These are phyloP conservation scores for Linum tenue DNA, from an alignment of 345 rosid genomes.

Conservation along the genomic window DNA sequence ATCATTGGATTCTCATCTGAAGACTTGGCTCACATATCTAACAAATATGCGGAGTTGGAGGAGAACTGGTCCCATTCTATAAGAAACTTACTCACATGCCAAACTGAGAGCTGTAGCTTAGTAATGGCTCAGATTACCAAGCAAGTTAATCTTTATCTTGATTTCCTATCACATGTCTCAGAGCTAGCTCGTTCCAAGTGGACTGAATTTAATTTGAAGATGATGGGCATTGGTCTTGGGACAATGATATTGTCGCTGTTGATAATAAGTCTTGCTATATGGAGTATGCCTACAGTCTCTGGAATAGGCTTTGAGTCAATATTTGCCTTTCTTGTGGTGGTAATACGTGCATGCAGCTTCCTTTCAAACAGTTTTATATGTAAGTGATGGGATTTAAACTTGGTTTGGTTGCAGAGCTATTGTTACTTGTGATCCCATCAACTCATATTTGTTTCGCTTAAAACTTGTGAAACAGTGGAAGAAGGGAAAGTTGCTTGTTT, in stretches of 20 bases:
- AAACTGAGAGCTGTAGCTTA: conserved; percentile 28
- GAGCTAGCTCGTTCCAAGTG: conserved; percentile 89
- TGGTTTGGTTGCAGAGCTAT: conserved; percentile 3
- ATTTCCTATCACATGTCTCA: conserved; percentile 58
- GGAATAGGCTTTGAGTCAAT: conserved; percentile 35
- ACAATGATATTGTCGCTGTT: conserved; percentile 51
- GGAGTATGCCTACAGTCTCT: conserved; percentile 29
- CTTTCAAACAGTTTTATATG: conserved; percentile 88
- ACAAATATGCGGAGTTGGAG: conserved; percentile 56
- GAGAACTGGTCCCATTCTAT: conserved; percentile 35
- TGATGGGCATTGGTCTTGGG: conserved; percentile 73
- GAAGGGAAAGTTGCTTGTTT: conserved; percentile 93
- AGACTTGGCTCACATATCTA: conserved; percentile 51
- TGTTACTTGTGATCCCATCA: conserved; percentile 13
- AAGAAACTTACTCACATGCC: conserved; percentile 20
- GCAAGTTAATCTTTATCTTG: conserved; percentile 47
- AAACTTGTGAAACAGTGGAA: conserved; percentile 52
- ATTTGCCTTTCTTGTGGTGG: conserved; percentile 40
- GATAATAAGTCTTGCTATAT: conserved; percentile 36
- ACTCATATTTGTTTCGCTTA: conserved; percentile 1
- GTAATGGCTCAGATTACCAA: conserved; percentile 28
- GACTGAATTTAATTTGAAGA: conserved; percentile 77
- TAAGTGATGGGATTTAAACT: conserved; percentile 35
- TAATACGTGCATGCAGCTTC: conserved; percentile 74
- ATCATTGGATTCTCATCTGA: conserved; percentile 90